These are phyloP conservation scores for Metschnikowia kunwiensis DNA, from an alignment of 805 yeast species.

Conservation along the genomic window DNA sequence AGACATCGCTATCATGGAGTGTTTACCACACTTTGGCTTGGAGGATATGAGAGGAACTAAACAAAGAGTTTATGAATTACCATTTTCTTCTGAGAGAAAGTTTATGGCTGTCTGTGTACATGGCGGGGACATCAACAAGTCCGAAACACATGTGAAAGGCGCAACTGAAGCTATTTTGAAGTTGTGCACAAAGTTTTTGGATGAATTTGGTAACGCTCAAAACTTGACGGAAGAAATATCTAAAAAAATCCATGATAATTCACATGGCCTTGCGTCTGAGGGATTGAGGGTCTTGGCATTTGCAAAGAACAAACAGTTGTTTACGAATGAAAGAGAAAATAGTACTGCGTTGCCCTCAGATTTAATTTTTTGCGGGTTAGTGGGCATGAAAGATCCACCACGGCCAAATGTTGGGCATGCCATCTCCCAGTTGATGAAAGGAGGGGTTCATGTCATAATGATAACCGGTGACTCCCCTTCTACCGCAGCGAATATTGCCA, in stretches of 20 bases:
- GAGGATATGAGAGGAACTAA: slow-evolving; percentile 64
- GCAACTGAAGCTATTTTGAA: slow-evolving; percentile 75
- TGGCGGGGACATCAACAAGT: slow-evolving; percentile 53
- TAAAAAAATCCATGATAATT: slow-evolving; percentile 50
- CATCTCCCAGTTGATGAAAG: slow-evolving; percentile 71
- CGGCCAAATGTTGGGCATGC: slow-evolving; percentile 80
- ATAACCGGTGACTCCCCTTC: slow-evolving; percentile 93
- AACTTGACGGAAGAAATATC: slow-evolving; percentile 53
- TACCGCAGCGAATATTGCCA: slow-evolving; percentile 82
- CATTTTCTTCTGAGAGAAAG: slow-evolving; percentile 81
- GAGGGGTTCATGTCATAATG: slow-evolving; percentile 98
- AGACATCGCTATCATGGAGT: slow-evolving; percentile 85
- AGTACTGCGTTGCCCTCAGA: slow-evolving; percentile 46
- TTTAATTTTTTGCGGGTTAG: slow-evolving; percentile 75
- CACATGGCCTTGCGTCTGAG: slow-evolving; percentile 66
- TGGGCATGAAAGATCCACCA: slow-evolving; percentile 98
- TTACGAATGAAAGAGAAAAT: slow-evolving; percentile 28
- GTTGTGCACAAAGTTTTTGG: slow-evolving; percentile 57
- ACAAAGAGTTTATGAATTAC: slow-evolving; percentile 66
- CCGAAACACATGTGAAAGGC: slow-evolving; percentile 77
- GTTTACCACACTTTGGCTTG: slow-evolving; percentile 64
- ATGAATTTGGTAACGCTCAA: slow-evolving; percentile 55
- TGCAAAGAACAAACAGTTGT: slow-evolving; percentile 50
- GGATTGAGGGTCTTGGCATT: slow-evolving; percentile 86
- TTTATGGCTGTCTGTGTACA: slow-evolving; percentile 82